Percentiles rank a stretch among this genome's conserved stretches.
Conservation (phyloP, 2,329 filamentous ascomycete genomes). For the Penicillium janthinellum region DNA sequence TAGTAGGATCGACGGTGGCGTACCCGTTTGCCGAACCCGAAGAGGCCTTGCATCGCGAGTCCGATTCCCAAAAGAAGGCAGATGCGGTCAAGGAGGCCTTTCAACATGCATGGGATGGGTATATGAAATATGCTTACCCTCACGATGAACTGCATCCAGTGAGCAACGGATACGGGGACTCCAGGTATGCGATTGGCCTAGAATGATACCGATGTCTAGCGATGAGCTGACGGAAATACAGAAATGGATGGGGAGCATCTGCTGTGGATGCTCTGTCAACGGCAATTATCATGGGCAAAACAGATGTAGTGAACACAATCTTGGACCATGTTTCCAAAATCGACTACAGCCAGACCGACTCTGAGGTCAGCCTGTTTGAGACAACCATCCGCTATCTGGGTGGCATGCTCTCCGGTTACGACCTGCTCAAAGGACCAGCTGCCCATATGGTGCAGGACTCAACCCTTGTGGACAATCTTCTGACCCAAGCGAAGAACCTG, state of each 20-base stretch:
- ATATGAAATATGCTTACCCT: conserved; percentile 72
- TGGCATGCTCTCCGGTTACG: conserved; percentile 72
- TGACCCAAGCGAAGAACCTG: conserved; percentile 68
- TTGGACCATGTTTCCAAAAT: conserved; percentile 70
- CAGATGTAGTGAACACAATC: conserved; percentile 68
- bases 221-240: conserved; percentile 36
- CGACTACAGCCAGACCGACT: conserved; percentile 66
- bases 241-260: conserved; percentile 82
- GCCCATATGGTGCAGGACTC: conserved; percentile 52
- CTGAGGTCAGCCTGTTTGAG: conserved; percentile 76
- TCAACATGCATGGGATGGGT: conserved; percentile 70
- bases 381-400: conserved; percentile 87
- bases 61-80: conserved; percentile 44
- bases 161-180: conserved; percentile 66
- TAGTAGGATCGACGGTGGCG: conserved; percentile 27
- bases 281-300: conserved; percentile 73
- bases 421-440: conserved; percentile 69
- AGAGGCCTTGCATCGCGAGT: conserved; percentile 12
- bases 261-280: conserved; percentile 80
- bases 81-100: conserved; percentile 69
- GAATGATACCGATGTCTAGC: neutral
- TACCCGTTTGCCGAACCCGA: conserved; percentile 23
- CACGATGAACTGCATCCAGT: conserved; percentile 74
- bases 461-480: conserved; percentile 58
- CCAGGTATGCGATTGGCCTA: conserved; percentile 57